Conservation (phyloP, 2,329 filamentous ascomycete genomes). For the Mycosphaerelloides madeirae region DNA sequence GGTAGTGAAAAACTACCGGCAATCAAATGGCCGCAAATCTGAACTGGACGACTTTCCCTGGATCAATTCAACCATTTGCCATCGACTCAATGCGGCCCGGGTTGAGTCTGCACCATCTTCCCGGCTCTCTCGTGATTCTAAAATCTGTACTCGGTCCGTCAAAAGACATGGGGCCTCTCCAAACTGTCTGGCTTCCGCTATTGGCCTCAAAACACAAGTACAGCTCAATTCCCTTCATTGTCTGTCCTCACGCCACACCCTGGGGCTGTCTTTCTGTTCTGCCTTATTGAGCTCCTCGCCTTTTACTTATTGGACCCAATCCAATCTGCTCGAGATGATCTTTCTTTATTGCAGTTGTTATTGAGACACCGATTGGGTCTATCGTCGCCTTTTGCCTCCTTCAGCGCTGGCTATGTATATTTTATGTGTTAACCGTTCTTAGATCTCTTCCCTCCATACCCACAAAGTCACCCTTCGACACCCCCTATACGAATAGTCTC, state of each 20-base stretch:
- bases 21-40: neutral
- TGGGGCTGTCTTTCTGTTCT: neutral
- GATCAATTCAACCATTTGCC: too few species aligned
- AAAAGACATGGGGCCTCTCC: neutral
- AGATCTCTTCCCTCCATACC: conserved; percentile 15
- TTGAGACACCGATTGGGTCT: conserved; percentile 12
- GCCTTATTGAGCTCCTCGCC: conserved; percentile 6
- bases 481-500: conserved; percentile 11
- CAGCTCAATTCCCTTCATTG: neutral
- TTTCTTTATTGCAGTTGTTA: conserved; percentile 14
- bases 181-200: neutral
- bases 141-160: too few species aligned
- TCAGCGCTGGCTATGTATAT: conserved; percentile 14
- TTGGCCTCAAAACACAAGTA: neutral
- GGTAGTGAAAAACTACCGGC: neutral
- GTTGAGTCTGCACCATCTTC: too few species aligned
- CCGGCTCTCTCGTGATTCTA: too few species aligned
- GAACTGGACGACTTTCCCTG: too few species aligned
- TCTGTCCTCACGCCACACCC: neutral
- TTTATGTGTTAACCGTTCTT: conserved; percentile 11
- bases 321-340: conserved; percentile 2
- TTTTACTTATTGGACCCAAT: conserved; percentile 1
- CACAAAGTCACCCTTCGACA: conserved; percentile 26
- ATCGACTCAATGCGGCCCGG: too few species aligned
- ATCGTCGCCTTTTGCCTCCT: neutral